A percentile compares a stretch with the other conserved stretches of the same genome.
Evolutionary conservation across 805 yeast genomes (phyloP).

Genomic region (Clavispora vitiphila): DNA sequence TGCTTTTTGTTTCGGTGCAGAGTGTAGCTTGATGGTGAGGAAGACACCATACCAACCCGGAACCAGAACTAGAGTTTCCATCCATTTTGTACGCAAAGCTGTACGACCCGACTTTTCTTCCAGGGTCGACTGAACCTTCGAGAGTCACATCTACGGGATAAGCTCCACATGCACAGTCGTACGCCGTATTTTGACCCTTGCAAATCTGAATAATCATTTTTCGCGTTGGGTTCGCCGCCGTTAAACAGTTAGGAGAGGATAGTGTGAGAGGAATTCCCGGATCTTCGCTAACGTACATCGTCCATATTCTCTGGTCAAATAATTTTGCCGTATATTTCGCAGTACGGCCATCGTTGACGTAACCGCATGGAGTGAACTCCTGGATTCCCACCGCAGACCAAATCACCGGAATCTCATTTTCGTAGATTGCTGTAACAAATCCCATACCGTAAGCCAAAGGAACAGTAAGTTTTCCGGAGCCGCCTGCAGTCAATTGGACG

Average conservation of each 20-base stretch:
- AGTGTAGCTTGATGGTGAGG: slow-evolving; percentile 48
- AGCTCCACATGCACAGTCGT: slow-evolving; percentile 61
- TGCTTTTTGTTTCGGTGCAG: slow-evolving; percentile 18
- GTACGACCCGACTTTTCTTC: slow-evolving; percentile 22
- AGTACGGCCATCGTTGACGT: slow-evolving; percentile 25
- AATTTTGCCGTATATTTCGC: slow-evolving; percentile 52
- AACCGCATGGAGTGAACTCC: slow-evolving; percentile 32
- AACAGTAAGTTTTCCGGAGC: slow-evolving; percentile 37
- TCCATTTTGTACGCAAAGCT: slow-evolving; percentile 23
- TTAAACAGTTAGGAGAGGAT: slow-evolving; percentile 33
- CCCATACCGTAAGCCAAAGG: slow-evolving; percentile 85
- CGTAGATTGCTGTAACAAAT: slow-evolving; percentile 56
- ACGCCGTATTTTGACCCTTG: slow-evolving; percentile 39
- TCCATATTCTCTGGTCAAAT: slow-evolving; percentile 58
- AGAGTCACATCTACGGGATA: slow-evolving; percentile 48
- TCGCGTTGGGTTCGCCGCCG: slow-evolving; percentile 15
- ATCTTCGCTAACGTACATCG: slow-evolving; percentile 51
- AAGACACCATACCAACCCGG: slow-evolving; percentile 43
- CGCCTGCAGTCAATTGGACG: slow-evolving; percentile 16
- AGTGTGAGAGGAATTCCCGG: slow-evolving; percentile 27
- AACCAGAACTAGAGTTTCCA: slow-evolving; percentile 23
- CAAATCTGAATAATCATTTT: slow-evolving; percentile 52
- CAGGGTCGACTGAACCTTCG: slow-evolving; percentile 28
- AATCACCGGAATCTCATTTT: slow-evolving; percentile 25
- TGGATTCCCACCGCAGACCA: slow-evolving; percentile 65